These are phyloP conservation scores for Backusella parvicylindrica DNA, from an alignment of 192 early-diverging fungal species.

Conservation along the genomic window DNA sequence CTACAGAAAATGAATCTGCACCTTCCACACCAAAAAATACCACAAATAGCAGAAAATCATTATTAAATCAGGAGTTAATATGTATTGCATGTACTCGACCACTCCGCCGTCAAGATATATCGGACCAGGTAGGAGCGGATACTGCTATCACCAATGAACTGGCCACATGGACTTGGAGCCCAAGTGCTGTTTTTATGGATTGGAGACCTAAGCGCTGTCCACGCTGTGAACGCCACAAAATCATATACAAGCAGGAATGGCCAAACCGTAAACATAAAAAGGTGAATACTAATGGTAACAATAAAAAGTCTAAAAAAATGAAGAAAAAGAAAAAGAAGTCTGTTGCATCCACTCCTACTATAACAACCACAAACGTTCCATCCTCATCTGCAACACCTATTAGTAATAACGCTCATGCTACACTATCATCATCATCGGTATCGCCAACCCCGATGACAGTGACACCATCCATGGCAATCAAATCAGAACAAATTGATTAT, in stretches of 20 bases:
- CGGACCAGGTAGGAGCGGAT: constrained; percentile 4
- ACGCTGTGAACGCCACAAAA: constrained; percentile 27
- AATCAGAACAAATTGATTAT: background rate
- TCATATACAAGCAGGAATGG: constrained; percentile 28
- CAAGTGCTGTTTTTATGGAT: constrained; percentile 17
- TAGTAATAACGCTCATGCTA: background rate
- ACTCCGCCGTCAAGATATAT: constrained; percentile 6
- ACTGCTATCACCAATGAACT: constrained; percentile 12
- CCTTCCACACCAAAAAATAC: background rate
- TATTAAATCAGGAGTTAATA: constrained; percentile 8
- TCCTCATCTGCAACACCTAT: background rate
- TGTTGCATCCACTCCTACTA: background rate
- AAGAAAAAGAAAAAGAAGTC: background rate
- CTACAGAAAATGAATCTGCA: background rate
- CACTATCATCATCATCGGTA: background rate
- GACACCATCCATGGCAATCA: background rate
- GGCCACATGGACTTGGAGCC: constrained; percentile 32
- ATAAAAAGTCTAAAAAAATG: background rate
- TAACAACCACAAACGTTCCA: background rate
- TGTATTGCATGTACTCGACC: constrained; percentile 25
- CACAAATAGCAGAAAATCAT: background rate
- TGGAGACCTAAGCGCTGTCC: constrained; percentile 25
- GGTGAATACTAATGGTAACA: background rate
- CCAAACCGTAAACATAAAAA: constrained; percentile 22
- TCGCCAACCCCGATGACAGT: background rate